phyloP scores from a whole-genome alignment of 176 grass and related monocot genomes.

The Ampelocalamus luodianensis region DNA sequence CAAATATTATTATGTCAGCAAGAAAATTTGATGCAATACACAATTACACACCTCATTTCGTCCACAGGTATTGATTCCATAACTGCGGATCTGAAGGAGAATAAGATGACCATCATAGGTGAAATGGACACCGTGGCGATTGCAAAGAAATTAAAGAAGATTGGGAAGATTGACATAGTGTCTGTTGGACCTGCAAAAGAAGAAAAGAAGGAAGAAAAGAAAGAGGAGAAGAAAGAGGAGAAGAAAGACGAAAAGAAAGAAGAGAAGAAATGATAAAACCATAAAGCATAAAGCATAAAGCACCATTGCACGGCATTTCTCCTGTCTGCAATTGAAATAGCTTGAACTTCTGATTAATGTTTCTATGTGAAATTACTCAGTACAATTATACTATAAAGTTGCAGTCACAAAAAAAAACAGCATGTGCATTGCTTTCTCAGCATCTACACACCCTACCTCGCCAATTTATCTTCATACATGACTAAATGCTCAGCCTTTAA shows the following conservation, averaged over 20 bases:
- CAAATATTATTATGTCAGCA: neutral
- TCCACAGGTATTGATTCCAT: constrained; percentile 84
- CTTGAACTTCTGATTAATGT: constrained; percentile 32
- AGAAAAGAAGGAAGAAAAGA: constrained; percentile 92
- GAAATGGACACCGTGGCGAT: constrained; percentile 87
- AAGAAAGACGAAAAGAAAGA: constrained; percentile 78
- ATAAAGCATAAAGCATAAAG: constrained; percentile 29
- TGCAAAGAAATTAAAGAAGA: constrained; percentile 92
- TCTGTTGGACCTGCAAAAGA: constrained; percentile 90
- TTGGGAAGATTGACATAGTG: constrained; percentile 84
- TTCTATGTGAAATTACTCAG: constrained; percentile 24
- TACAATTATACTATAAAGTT: constrained; percentile 17
- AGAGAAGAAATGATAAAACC: constrained; percentile 62
- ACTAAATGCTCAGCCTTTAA: constrained; percentile 14
- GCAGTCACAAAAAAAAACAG: constrained; percentile 25
- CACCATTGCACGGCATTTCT: neutral
- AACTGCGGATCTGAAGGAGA: constrained; percentile 87
- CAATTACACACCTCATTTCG: constrained; percentile 35
- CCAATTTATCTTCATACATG: constrained; percentile 22
- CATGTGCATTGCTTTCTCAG: constrained; percentile 18
- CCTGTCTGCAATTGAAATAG: constrained; percentile 25
- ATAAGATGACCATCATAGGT: constrained; percentile 85
- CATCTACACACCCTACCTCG: constrained; percentile 3
- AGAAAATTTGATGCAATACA: constrained; percentile 38
- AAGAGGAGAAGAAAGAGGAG: constrained; percentile 71